Percentiles rank a stretch among this genome's conserved stretches.
phyloP scores from a whole-genome alignment of 2,329 filamentous ascomycete genomes.

The Pseudogymnoascus pannorum region DNA sequence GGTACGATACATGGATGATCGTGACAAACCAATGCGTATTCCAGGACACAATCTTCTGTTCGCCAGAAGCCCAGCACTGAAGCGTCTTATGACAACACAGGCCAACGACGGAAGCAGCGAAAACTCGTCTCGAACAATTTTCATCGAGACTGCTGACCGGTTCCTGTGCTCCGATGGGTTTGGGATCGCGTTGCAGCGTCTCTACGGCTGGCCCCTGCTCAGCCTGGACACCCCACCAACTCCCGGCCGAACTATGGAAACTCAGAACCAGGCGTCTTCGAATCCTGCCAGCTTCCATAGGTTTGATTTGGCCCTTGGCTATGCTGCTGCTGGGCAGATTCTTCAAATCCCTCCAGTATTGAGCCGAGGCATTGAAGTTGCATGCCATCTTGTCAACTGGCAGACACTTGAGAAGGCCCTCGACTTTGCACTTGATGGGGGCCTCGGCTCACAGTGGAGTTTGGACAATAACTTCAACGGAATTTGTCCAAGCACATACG shows the following conservation, averaged over 20 bases:
- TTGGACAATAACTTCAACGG: constrained; percentile 24
- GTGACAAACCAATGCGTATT: constrained; percentile 37
- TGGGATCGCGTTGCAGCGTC: constrained; percentile 47
- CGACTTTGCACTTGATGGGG: constrained; percentile 48
- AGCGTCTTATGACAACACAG: constrained; percentile 26
- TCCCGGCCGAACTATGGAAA: constrained; percentile 16
- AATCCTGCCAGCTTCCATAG: constrained; percentile 26
- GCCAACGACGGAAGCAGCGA: constrained; percentile 24
- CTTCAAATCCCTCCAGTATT: constrained; percentile 49
- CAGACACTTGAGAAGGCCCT: constrained; percentile 54
- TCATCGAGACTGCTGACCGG: constrained; percentile 43
- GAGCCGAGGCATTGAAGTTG: constrained; percentile 52
- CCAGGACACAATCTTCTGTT: constrained; percentile 50
- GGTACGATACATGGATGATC: constrained; percentile 37
- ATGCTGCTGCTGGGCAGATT: constrained; percentile 54
- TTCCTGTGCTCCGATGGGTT: constrained; percentile 50
- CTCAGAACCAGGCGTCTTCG: constrained; percentile 13
- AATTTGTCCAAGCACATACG: constrained; percentile 40
- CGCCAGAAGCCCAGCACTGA: constrained; percentile 42
- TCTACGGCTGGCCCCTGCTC: constrained; percentile 49
- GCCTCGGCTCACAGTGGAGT: constrained; percentile 32
- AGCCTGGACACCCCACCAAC: constrained; percentile 27
- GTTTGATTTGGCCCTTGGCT: constrained; percentile 53
- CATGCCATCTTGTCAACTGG: constrained; percentile 52
- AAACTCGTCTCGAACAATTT: constrained; percentile 32